phyloP scores from a whole-genome alignment of 208 protist genomes.

The Crithidia brevicula region DNA sequence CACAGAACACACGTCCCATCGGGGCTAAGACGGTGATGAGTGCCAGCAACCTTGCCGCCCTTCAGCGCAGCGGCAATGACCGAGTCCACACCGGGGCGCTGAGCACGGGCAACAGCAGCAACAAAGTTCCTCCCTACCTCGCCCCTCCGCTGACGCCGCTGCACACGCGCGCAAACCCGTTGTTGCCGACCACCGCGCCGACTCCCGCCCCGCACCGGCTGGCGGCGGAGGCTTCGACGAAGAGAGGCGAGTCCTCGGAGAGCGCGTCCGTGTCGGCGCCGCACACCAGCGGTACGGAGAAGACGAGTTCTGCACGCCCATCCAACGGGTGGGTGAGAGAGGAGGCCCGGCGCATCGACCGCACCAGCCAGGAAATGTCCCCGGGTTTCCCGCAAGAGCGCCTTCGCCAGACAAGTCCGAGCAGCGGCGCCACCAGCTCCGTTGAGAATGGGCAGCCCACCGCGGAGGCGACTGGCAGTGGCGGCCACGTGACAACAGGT shows the following conservation, averaged over 20 bases:
- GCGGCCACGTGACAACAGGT: too few relatives aligned
- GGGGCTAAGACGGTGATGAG: constrained; percentile 25
- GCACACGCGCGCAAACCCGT: constrained; percentile 3
- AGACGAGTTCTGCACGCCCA: neutral
- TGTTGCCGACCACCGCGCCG: neutral
- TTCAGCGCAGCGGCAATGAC: constrained; percentile 12
- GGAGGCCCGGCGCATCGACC: constrained; percentile 33
- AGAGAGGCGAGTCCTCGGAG: constrained; percentile 10
- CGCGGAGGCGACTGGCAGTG: neutral
- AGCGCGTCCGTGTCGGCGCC: neutral
- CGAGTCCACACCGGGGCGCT: neutral
- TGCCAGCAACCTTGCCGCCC: constrained; percentile 19
- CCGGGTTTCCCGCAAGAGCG: constrained; percentile 31
- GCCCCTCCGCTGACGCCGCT: constrained; percentile 27
- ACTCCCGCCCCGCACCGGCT: neutral
- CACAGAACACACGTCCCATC: neutral
- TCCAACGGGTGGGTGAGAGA: constrained; percentile 40
- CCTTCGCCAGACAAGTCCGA: constrained; percentile 1
- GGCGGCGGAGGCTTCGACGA: neutral
- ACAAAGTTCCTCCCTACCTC: constrained; percentile 23
- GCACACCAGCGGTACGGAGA: neutral
- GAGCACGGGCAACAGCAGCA: constrained; percentile 13
- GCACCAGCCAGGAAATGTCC: constrained; percentile 10
- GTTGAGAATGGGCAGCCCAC: neutral
- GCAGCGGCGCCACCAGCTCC: neutral